Evolutionary conservation across 495 filamentous ascomycete genomes (phyloP), one percentile per base, ranked within the genome.

Genomic region (Talaromyces trachyspermus): DNA sequence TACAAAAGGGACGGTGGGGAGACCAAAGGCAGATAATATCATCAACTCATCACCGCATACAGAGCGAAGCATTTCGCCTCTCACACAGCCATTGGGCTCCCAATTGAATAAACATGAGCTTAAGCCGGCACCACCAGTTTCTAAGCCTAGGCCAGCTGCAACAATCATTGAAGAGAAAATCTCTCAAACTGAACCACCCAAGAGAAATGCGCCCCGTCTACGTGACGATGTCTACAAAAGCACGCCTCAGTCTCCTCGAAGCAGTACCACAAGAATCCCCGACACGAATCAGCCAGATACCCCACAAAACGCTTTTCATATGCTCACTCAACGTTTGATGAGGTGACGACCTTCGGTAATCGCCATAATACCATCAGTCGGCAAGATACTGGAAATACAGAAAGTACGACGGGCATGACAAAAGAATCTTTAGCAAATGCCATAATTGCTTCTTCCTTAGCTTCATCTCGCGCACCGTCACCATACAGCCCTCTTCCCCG

Each of bases 371-470:
- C 38, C 7, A 14, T 14, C 27, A 26, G 23, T 22, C 48, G 29
- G 22, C 40, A 19, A 18, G 15, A 30, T 15, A 25, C 25, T 19
- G 22, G 38, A 9, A 19, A 49, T 49, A 5, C 48, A 30, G 18
- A 64, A 35, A 55, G 57, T 30, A 17, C 54, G 12, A 41, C 27
- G 18, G 52, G 61, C 3, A 54, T 76, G 54, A 69, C 68, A 35
- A 69, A 74, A 52, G 71, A 76, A 52, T 68, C 67, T 10, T 67
- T 79, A 5, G 79, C 80, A 17, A 81, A 89, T 63, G 88, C 92
- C 43, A 89, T 95, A 52, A 75, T 92, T 32, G 92, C 89, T 18
- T 86, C 88, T 40, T 87, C 84, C 46, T 70, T 92, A 4, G 91
- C 89, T 32, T 84, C 89, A 5, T 78, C 85, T 2, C 77, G 81